These are phyloP conservation scores for Dinochytrium kinnereticum DNA, from an alignment of 371 early-diverging fungal genomes.

Conservation along the genomic window DNA sequence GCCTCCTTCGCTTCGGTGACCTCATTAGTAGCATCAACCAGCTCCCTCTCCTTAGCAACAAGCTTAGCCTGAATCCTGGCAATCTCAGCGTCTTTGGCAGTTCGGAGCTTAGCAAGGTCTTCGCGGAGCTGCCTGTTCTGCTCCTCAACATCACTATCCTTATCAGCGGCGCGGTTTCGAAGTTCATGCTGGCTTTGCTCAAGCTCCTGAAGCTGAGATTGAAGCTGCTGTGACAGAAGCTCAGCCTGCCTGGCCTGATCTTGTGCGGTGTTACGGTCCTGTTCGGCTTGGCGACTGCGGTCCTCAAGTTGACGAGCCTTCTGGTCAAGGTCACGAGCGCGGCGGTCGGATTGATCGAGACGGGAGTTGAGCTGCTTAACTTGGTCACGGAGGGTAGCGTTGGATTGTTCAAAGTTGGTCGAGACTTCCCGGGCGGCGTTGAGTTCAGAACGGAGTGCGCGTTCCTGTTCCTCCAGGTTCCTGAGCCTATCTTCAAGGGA, in stretches of 20 bases:
- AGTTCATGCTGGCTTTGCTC: not conserved
- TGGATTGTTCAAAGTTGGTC: constrained; percentile 20
- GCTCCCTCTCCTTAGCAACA: constrained; percentile 13
- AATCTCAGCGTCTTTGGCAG: constrained; percentile 19
- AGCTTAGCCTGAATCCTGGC: constrained; percentile 13
- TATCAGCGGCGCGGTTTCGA: not conserved
- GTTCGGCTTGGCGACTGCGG: constrained; percentile 12
- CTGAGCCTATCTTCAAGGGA: constrained; percentile 12
- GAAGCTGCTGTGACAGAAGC: not conserved
- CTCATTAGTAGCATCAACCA: not conserved
- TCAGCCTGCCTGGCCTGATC: not conserved
- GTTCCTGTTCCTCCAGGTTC: constrained; percentile 1
- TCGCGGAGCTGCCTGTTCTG: not conserved
- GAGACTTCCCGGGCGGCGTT: not conserved
- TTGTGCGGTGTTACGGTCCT: not conserved
- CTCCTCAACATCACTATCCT: not conserved
- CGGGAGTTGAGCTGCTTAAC: constrained; percentile 15
- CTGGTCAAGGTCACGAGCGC: constrained; percentile 6
- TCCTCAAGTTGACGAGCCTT: not conserved
- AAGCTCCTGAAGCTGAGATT: constrained; percentile 4
- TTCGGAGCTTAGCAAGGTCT: constrained; percentile 2
- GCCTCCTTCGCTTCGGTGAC: constrained; percentile 8
- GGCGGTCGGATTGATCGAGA: constrained; percentile 10
- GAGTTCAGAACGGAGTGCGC: not conserved
- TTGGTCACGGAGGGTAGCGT: constrained; percentile 20